phyloP scores from a whole-genome alignment of 75 land plant genomes.

The Selaginella tamariscina region DNA sequence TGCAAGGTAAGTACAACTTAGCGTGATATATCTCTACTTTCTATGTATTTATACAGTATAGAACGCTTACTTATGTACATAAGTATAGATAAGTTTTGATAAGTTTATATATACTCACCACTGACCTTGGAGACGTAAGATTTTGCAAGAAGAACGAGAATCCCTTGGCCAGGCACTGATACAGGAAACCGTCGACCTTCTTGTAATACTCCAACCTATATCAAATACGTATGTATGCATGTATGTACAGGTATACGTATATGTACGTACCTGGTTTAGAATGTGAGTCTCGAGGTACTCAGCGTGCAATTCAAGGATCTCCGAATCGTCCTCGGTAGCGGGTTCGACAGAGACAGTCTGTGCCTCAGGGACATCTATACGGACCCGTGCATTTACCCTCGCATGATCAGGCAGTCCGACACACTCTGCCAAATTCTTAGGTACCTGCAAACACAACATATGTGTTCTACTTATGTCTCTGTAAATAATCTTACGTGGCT shows the following conservation, averaged over 20 bases:
- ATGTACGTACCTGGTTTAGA: slow-evolving; percentile 48
- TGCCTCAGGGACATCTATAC: slow-evolving; percentile 54
- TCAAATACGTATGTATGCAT: neutral
- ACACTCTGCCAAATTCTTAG: slow-evolving; percentile 65
- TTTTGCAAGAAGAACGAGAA: slow-evolving; percentile 51
- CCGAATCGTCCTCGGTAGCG: slow-evolving; percentile 91
- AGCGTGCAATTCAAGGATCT: slow-evolving; percentile 71
- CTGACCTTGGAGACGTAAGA: slow-evolving; percentile 54
- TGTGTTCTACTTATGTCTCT: neutral
- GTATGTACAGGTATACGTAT: neutral
- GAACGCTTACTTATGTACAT: no score
- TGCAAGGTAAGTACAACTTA: no score
- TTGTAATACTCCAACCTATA: slow-evolving; percentile 78
- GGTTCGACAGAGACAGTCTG: slow-evolving; percentile 64
- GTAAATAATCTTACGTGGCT: neutral
- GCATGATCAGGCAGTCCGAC: slow-evolving; percentile 44
- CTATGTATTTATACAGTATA: no score
- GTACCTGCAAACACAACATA: slow-evolving; percentile 32
- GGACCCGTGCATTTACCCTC: slow-evolving; percentile 38
- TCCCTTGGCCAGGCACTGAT: slow-evolving; percentile 65
- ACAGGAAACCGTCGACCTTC: slow-evolving; percentile 81
- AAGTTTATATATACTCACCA: slow-evolving; percentile 43
- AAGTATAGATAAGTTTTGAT: neutral
- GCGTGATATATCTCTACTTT: no score
- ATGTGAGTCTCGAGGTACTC: slow-evolving; percentile 66